Evolutionary conservation across 257 asterid species (phyloP).

Genomic region (Parsonsia alboflavescens): DNA sequence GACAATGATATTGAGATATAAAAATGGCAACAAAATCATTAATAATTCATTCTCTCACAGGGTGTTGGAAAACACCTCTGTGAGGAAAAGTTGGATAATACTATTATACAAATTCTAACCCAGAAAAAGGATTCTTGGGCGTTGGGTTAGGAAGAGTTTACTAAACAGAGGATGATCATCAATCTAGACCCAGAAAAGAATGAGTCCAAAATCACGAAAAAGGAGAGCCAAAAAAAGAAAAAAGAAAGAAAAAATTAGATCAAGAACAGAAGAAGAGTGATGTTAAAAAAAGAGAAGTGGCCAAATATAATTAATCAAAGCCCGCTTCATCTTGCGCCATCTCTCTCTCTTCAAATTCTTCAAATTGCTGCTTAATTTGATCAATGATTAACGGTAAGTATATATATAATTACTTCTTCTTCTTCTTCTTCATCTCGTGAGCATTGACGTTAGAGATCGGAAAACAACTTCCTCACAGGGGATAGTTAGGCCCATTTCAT

Average conservation of each 20-base stretch:
- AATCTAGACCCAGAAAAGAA: slow-evolving; percentile 1
- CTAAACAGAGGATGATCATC: slow-evolving; percentile 1
- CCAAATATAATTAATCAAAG: background rate
- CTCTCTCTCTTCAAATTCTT: slow-evolving; percentile 21
- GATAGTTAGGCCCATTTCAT: slow-evolving; percentile 44
- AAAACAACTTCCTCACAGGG: slow-evolving; percentile 48
- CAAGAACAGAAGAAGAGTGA: slow-evolving; percentile 13
- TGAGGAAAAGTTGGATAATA: slow-evolving; percentile 25
- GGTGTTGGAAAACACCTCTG: slow-evolving; percentile 29
- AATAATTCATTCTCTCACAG: slow-evolving; percentile 21
- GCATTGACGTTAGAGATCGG: slow-evolving; percentile 42
- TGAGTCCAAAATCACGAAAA: background rate
- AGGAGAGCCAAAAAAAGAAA: too few species aligned
- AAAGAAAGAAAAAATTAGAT: background rate
- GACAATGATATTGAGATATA: background rate
- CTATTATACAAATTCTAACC: slow-evolving; percentile 25
- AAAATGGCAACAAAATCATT: background rate
- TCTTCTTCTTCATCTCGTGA: slow-evolving; percentile 16
- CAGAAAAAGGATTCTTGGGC: slow-evolving; percentile 20
- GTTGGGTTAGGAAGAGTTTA: slow-evolving; percentile 15
- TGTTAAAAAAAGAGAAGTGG: slow-evolving; percentile 25
- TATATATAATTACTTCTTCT: background rate
- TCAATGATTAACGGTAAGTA: too few species aligned
- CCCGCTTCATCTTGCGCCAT: slow-evolving; percentile 24
- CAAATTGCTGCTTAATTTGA: background rate